Base-by-base conservation (phyloP, 1,284 basidiomycete genomes). In the Tilletia indica region DNA sequence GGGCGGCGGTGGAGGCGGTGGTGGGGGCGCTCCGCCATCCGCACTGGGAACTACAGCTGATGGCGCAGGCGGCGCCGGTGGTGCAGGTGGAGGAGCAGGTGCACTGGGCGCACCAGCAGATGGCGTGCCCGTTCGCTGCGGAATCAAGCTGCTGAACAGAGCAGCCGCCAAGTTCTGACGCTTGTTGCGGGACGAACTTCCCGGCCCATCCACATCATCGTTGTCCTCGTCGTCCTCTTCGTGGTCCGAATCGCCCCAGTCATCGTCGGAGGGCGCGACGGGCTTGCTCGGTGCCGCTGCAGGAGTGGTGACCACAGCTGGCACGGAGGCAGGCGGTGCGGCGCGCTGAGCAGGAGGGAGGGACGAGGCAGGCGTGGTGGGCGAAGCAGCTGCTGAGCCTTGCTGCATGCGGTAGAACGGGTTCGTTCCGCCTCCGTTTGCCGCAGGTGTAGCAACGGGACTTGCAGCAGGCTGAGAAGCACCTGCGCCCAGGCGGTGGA, bases 151-250 rank as follows among this genome's bases (percentile, higher is more conserved):
- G 72, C 82, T 82, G 72, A 84, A 84, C 6, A 84, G 72, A 34
- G 79, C 79, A 71, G 79, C 77, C 8, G 83, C 83, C 0, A 84
- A 74, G 72, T 82, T 82, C 70, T 82, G 81, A 12, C 83, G 77
- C 4, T 80, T 82, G 3, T 79, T 77, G 8, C 83, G 80, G 21
- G 80, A 80, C 68, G 76, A 82, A 36, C 77, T 73, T 2, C 79
- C 81, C 25, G 79, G 76, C 14, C 77, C 82, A 42, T 83, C 82
- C 3, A 76, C 78, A 12, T 81, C 81, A 5, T 82, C 82, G 2
- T 83, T 78, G 2, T 81, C 82, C 38, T 83, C 81, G 0, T 83
- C 78, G 0, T 77, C 75, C 73, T 83, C 77, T 0, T 76, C 74
- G 73, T 78, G 77, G 76, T 82, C 79, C 12, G 76, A 79, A 0